Percentiles rank a stretch among this genome's conserved stretches.
Evolutionary conservation across 169 alveolate species (phyloP).

Genomic region (Plasmodium relictum): DNA sequence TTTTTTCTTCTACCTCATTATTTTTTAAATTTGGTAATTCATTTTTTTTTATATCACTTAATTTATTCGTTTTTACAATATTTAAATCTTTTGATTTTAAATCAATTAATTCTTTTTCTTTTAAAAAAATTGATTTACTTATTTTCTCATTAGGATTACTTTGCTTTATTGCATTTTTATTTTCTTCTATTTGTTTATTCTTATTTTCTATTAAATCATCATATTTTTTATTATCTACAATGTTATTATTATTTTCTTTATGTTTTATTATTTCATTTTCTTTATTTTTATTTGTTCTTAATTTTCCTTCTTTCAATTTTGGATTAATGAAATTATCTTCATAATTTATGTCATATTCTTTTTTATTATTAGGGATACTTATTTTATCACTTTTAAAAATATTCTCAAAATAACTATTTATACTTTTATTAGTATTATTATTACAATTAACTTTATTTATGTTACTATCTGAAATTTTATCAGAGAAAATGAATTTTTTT

Average conservation of each 20-base stretch:
- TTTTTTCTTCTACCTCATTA: neutral
- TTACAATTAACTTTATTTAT: neutral
- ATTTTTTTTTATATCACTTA: neutral
- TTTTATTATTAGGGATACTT: neutral
- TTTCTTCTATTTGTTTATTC: neutral
- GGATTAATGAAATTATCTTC: neutral
- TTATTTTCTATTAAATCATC: neutral
- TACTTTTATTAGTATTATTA: neutral
- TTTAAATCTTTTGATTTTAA: neutral
- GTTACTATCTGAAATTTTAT: neutral
- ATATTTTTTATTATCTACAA: neutral
- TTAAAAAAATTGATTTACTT: neutral
- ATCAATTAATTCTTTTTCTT: neutral
- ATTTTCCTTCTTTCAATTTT: neutral
- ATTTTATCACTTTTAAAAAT: constrained; percentile 26
- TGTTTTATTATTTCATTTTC: neutral
- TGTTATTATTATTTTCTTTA: neutral
- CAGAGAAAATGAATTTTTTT: constrained; percentile 15
- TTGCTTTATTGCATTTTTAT: neutral
- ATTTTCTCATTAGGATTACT: neutral
- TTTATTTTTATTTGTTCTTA: neutral
- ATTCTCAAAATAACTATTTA: constrained; percentile 15
- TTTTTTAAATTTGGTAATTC: neutral
- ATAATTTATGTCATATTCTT: neutral
- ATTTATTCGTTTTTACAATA: neutral